Evolutionary conservation across 2,329 filamentous ascomycete genomes (phyloP), one percentile per base, ranked within the genome.

Genomic region (Parafenestella ontariensis): DNA sequence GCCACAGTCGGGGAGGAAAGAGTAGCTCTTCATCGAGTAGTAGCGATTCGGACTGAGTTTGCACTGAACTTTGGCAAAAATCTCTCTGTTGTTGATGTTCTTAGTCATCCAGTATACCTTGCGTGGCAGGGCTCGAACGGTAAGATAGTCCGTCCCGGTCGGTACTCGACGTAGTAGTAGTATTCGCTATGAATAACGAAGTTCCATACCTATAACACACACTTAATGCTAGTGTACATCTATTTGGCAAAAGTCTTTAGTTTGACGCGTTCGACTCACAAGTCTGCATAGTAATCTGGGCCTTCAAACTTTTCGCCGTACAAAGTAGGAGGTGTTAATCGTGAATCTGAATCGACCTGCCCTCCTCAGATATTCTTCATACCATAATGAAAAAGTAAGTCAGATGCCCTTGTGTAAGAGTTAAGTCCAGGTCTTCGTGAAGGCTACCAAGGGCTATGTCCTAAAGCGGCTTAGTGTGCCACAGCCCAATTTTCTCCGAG

Each of bases 41-140:
- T 56, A 76, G 72, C 49, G 71, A 75, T 50, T 76, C 73, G 7
- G 73, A 77, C 53, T 76, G 66, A 60, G 53, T 9, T 1, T 17
- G 10, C 9, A 21, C 13, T n/a, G 31, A 9, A 5, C 20, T 15
- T 40, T 21, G 7, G 18, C 11, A 10, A 23, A n/a, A 10, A n/a
- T 5, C 37, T 40, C 20, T n/a, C n/a, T n/a, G 18, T 24, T 37
- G 2, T 15, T 4, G 31, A 5, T 49, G 34, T 17, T 13, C 21
- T 42, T 26, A 15, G 17, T 28, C 20, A 17, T 43, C n/a, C 31
- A 13, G 44, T 40, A 36, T 24, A n/a, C 5, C 44, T n/a, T 36
- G 13, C 23, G 31, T 48, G 20, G 21, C 34, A 29, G n/a, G n/a
- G n/a, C n/a, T n/a, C n/a, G n/a, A 18, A 18, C 5, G 11, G 8